These are phyloP conservation scores for Thermomucor indicae-seudaticae DNA, from an alignment of 371 early-diverging fungal species.

Conservation along the genomic window DNA sequence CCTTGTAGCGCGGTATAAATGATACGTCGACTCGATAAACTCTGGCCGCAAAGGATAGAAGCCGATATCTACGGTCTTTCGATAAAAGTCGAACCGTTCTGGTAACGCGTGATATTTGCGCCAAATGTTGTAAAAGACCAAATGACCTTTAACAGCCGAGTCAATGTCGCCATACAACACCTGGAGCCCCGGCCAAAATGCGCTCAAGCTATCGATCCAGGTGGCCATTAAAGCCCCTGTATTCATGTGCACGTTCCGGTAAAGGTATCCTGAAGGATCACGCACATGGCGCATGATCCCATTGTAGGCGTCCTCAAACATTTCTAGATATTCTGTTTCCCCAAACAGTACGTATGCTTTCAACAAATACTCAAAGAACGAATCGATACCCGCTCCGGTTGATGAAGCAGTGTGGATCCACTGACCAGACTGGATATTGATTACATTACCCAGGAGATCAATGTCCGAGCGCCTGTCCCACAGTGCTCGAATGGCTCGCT, in stretches of 20 bases:
- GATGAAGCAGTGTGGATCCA: constrained; percentile 74
- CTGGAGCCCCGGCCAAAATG: constrained; percentile 92
- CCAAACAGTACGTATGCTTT: constrained; percentile 89
- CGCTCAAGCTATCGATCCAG: constrained; percentile 90
- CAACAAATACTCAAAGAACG: constrained; percentile 89
- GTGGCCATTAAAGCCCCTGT: constrained; percentile 60
- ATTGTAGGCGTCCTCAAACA: constrained; percentile 81
- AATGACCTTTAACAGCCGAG: constrained; percentile 75
- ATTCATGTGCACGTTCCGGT: constrained; percentile 81
- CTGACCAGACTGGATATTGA: constrained; percentile 65
- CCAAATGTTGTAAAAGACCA: constrained; percentile 87
- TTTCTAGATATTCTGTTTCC: constrained; percentile 65
- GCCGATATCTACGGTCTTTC: constrained; percentile 55
- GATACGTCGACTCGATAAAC: constrained; percentile 91
- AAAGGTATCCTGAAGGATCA: constrained; percentile 76
- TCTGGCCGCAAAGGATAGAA: constrained; percentile 92
- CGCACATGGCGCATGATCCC: constrained; percentile 61
- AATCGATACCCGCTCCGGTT: constrained; percentile 93
- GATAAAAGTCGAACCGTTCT: constrained; percentile 77
- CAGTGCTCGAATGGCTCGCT: constrained; percentile 62
- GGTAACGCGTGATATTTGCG: constrained; percentile 78
- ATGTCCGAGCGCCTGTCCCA: constrained; percentile 76
- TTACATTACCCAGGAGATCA: constrained; percentile 82
- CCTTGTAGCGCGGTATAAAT: constrained; percentile 84
- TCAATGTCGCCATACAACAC: constrained; percentile 78